Evolutionary conservation across 192 early-diverging fungal species (phyloP).

Genomic region (Coemansia sp.): DNA sequence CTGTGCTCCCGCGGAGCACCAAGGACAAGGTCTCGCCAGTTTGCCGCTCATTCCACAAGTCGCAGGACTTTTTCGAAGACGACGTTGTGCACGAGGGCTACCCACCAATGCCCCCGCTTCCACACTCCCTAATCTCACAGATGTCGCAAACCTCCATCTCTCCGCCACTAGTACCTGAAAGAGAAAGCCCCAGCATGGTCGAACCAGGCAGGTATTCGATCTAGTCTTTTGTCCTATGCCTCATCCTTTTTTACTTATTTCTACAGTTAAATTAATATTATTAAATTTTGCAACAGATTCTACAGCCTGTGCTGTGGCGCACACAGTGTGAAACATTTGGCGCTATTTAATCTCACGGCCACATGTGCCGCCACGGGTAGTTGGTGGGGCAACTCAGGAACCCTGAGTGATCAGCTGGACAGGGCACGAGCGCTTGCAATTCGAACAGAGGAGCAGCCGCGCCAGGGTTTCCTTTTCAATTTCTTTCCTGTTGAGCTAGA

Average conservation of each 20-base stretch:
- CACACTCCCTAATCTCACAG: background rate
- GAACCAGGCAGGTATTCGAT: background rate
- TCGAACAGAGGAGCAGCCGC: too few relatives aligned
- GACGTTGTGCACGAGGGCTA: background rate
- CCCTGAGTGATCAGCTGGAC: slow-evolving; percentile 8
- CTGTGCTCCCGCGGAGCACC: slow-evolving; percentile 34
- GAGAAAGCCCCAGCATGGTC: background rate
- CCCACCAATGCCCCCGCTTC: slow-evolving; percentile 4
- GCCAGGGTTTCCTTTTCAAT: background rate
- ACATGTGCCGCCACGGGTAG: background rate
- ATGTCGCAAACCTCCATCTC: slow-evolving; percentile 11
- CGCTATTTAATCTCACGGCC: slow-evolving; percentile 3
- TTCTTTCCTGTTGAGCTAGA: background rate
- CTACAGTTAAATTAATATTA: slow-evolving; percentile 4
- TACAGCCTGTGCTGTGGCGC: background rate
- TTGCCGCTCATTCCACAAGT: slow-evolving; percentile 22
- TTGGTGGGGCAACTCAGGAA: background rate
- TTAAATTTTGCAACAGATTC: background rate
- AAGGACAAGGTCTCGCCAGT: slow-evolving; percentile 20
- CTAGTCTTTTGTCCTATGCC: background rate
- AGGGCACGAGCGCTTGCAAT: background rate
- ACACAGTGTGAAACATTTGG: slow-evolving; percentile 10
- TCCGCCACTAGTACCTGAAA: background rate
- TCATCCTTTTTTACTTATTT: background rate
- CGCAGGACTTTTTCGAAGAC: slow-evolving; percentile 21